Percentiles rank a stretch among this genome's conserved stretches.
phyloP scores from a whole-genome alignment of 495 filamentous ascomycete genomes.

The Trichocladium uniseriatum region DNA sequence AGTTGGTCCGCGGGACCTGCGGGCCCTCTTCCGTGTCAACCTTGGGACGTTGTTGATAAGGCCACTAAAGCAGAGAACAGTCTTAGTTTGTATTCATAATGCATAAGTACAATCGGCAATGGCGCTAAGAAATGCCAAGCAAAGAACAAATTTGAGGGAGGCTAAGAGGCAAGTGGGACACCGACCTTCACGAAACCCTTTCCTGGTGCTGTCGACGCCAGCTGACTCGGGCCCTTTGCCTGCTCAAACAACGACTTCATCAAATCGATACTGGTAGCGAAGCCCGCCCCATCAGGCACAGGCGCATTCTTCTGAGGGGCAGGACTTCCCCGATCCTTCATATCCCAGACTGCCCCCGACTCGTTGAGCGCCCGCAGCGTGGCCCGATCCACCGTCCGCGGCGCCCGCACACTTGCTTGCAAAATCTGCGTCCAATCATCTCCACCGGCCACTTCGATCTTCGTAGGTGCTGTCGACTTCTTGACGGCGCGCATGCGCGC shows the following conservation, averaged over 20 bases:
- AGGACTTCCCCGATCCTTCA: constrained; percentile 28
- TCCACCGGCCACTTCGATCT: constrained; percentile 46
- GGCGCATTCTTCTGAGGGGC: constrained; percentile 25
- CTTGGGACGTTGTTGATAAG: constrained; percentile 70
- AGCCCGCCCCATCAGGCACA: constrained; percentile 46
- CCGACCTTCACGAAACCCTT: constrained; percentile 41
- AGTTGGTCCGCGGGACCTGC: constrained; percentile 60
- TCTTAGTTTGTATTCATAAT: constrained; percentile 30
- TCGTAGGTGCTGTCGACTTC: constrained; percentile 49
- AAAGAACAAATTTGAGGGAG: constrained; percentile 21
- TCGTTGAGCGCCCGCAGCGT: constrained; percentile 42
- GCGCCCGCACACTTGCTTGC: constrained; percentile 82
- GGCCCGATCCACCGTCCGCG: constrained; percentile 65
- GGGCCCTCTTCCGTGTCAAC: constrained; percentile 47
- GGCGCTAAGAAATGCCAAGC: constrained; percentile 20
- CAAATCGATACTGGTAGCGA: constrained; percentile 74
- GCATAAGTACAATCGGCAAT: constrained; percentile 26
- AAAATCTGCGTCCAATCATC: constrained; percentile 85
- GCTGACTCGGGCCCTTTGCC: constrained; percentile 40
- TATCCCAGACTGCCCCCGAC: constrained; percentile 29
- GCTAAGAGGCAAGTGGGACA: constrained; percentile 58
- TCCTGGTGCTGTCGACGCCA: constrained; percentile 31
- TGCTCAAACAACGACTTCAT: constrained; percentile 82
- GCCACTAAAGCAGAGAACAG: constrained; percentile 59
- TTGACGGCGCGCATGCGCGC: constrained; percentile 48